Evolutionary conservation across 495 filamentous ascomycete genomes (phyloP), one percentile per base, ranked within the genome.

Genomic region (Platismatia glauca): DNA sequence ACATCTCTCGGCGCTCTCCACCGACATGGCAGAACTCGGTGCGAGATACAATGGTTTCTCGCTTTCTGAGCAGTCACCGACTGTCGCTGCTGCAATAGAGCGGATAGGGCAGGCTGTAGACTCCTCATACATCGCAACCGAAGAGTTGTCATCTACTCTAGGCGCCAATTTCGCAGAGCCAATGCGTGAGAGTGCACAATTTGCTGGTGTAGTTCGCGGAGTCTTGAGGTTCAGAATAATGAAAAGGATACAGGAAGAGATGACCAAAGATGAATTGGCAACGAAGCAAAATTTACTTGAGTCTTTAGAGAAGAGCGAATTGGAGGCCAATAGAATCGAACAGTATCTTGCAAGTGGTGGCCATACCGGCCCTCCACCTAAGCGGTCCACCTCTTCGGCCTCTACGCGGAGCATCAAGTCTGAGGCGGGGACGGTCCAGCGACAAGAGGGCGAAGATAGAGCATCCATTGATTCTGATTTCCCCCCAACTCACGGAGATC

Each of bases 31-130:
- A 63, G 94, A 98, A 68, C 81, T 98, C 4, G 94, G 94, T 34
- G 93, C 91, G 20, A 80, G 90, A 34, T 97, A 93, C 73, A 98
- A 98, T 69, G 95, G 88, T n/a, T 97, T 97, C 72, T 94, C 94
- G 0, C 78, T 98, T 0, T 95, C 91, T 0, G 95, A 98, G 73
- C 89, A 89, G 61, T 90, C 89, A 5, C 83, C 87, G 4, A 88
- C 89, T 3, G 86, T 98, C 6, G 88, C 90, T n/a, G 85, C 91
- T 7, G 93, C 94, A 4, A 96, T 97, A 64, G 94, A 98, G 74
- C 86, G 91, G 56, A 84, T 93, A 46, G 94, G 94, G 0, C 95
- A 98, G 72, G 95, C 94, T 6, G 90, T 91, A 3, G 94, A 98
- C 71, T 90, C 89, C 2, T 96, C 95, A 2, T 98, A 96, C 69